phyloP scores from a whole-genome alignment of 2,329 filamentous ascomycete genomes.

The Talaromyces sp. region DNA sequence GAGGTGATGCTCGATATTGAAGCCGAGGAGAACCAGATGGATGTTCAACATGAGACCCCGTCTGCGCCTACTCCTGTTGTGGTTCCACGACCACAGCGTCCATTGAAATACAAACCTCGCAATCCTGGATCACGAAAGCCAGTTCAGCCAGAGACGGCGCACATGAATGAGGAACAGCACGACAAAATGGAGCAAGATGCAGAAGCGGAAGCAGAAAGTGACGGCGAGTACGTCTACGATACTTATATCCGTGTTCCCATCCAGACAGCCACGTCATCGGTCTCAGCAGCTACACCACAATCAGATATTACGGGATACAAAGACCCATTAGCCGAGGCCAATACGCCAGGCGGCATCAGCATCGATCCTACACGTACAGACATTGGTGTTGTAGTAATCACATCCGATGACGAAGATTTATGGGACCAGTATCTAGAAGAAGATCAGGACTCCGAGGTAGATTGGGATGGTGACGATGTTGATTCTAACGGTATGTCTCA shows the following conservation, averaged over 20 bases:
- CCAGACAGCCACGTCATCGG: constrained; percentile 24
- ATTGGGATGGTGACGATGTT: constrained; percentile 57
- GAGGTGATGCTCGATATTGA: constrained; percentile 41
- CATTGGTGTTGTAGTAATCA: constrained; percentile 40
- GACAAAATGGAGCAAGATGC: constrained; percentile 19
- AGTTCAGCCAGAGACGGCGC: neutral
- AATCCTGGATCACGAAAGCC: constrained; percentile 23
- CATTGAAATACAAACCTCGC: constrained; percentile 34
- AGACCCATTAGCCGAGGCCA: constrained; percentile 30
- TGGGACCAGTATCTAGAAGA: constrained; percentile 54
- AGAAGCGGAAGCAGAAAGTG: constrained; percentile 29
- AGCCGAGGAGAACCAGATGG: constrained; percentile 23
- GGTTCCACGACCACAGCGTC: constrained; percentile 20
- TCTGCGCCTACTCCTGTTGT: constrained; percentile 10
- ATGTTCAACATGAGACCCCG: constrained; percentile 16
- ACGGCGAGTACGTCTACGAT: constrained; percentile 57
- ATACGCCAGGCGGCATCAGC: constrained; percentile 23
- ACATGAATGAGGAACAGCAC: constrained; percentile 11
- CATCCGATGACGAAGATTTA: constrained; percentile 44
- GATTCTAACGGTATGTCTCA: constrained; percentile 53
- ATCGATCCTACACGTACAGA: constrained; percentile 31
- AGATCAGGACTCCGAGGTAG: constrained; percentile 50
- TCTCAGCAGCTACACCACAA: neutral
- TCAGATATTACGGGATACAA: constrained; percentile 19
- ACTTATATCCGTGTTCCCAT: constrained; percentile 53